Evolutionary conservation across 768 basidiomycete species (phyloP).

Genomic region (Termitomyces sp.): DNA sequence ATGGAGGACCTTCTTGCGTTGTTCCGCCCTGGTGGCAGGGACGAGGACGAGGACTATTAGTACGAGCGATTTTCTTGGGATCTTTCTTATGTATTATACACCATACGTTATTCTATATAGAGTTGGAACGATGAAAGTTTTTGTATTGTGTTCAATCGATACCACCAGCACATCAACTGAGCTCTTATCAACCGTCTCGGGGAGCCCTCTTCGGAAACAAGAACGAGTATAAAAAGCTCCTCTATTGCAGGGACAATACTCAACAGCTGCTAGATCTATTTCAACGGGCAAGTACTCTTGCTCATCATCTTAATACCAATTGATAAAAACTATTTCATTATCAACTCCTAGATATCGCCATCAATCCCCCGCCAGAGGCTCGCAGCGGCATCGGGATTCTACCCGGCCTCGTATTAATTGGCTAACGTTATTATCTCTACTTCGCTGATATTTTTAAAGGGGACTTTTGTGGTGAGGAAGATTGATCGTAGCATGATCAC

Average conservation of each 20-base stretch:
- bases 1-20: constrained; percentile 84
- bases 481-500: no score
- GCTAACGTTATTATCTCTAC: background rate
- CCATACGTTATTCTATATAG: background rate
- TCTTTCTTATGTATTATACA: background rate
- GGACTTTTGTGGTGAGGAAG: background rate
- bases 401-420: background rate
- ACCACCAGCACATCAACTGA: no score
- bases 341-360: background rate
- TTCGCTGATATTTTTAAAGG: background rate
- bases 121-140: background rate
- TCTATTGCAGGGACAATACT: background rate
- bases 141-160: no score
- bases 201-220: background rate
- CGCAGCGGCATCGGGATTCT: background rate
- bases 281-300: background rate
- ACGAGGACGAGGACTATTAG: constrained; percentile 47
- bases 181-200: background rate
- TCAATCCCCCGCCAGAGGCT: background rate
- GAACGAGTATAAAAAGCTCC: background rate
- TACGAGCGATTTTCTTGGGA: background rate
- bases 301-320: background rate
- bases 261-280: background rate
- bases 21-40: constrained; percentile 56
- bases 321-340: background rate